phyloP scores from a whole-genome alignment of 306 rosid species.

The Quercus aquifolioides region DNA sequence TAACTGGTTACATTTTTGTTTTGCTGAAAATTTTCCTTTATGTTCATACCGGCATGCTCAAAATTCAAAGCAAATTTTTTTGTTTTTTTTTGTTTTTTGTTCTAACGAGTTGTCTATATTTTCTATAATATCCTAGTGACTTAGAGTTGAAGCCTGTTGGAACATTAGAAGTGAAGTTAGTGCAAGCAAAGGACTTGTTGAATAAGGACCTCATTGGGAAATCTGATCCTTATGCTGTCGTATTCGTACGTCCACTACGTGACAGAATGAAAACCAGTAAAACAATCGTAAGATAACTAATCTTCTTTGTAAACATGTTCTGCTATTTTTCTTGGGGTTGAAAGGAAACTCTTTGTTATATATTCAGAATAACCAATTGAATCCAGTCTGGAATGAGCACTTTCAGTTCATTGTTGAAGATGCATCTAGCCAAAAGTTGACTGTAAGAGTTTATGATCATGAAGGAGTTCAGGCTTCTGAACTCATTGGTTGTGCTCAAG shows the following conservation, averaged over 20 bases:
- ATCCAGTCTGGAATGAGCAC: constrained; percentile 96
- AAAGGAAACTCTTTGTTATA: background rate
- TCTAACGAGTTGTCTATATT: constrained; percentile 11
- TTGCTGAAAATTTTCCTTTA: background rate
- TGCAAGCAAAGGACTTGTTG: constrained; percentile 72
- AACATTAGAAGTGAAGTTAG: constrained; percentile 81
- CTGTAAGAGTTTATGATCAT: constrained; percentile 78
- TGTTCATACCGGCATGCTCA: background rate
- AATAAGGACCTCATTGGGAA: constrained; percentile 85
- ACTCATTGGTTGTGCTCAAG: constrained; percentile 70
- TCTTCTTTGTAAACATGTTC: constrained; percentile 2
- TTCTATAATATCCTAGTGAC: constrained; percentile 44
- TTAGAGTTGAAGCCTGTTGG: constrained; percentile 83
- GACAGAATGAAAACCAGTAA: constrained; percentile 71
- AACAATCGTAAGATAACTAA: constrained; percentile 58
- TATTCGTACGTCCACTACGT: constrained; percentile 82
- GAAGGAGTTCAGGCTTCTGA: constrained; percentile 87
- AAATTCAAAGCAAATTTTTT: background rate
- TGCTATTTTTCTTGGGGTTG: background rate
- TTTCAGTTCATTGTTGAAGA: constrained; percentile 82
- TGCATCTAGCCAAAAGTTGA: constrained; percentile 66
- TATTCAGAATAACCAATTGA: constrained; percentile 77
- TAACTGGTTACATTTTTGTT: background rate
- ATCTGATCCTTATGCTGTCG: constrained; percentile 80
- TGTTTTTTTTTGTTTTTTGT: background rate